Conservation (phyloP, 345 rosid genomes). For the Camelina sativa region DNA sequence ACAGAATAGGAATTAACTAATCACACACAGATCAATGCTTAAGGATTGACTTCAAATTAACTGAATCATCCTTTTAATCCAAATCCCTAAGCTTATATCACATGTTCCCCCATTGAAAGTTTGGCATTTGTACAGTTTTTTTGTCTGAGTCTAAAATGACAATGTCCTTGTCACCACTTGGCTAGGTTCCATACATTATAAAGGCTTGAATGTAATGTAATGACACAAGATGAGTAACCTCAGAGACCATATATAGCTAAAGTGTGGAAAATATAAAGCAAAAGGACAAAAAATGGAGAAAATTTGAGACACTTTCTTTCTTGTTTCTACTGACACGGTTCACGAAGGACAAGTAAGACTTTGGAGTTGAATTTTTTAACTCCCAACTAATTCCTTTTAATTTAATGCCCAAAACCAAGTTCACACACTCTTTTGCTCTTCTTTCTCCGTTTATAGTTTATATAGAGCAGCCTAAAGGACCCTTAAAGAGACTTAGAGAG, state of each 20-base stretch:
- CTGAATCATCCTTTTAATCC: slow-evolving; percentile 12
- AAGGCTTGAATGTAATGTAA: slow-evolving; percentile 6
- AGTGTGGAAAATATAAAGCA: slow-evolving; percentile 31
- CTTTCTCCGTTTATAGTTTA: slow-evolving; percentile 6
- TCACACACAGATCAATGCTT: slow-evolving; percentile 36
- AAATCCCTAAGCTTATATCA: slow-evolving; percentile 34
- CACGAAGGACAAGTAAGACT: slow-evolving; percentile 39
- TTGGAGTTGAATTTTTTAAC: slow-evolving; percentile 31
- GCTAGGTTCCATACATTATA: slow-evolving; percentile 38
- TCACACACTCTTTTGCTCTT: slow-evolving; percentile 19
- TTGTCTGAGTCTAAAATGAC: slow-evolving; percentile 33
- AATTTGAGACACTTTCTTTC: slow-evolving; percentile 28
- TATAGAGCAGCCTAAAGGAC: slow-evolving; percentile 19
- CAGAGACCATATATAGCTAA: slow-evolving; percentile 29
- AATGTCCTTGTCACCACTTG: slow-evolving; percentile 39
- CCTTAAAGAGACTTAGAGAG: slow-evolving; percentile 24
- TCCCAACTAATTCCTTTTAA: slow-evolving; percentile 38
- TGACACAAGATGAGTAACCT: slow-evolving; percentile 12
- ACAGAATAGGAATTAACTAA: slow-evolving; percentile 20
- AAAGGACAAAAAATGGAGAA: slow-evolving; percentile 38
- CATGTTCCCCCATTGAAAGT: slow-evolving; percentile 34
- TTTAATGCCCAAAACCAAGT: slow-evolving; percentile 33
- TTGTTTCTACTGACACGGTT: slow-evolving; percentile 38
- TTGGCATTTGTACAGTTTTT: slow-evolving; percentile 24
- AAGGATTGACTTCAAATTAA: slow-evolving; percentile 36